A percentile compares a stretch with the other conserved stretches of the same genome.
phyloP scores from a whole-genome alignment of 2,329 filamentous ascomycete species.

The Trichoderma sp. region DNA sequence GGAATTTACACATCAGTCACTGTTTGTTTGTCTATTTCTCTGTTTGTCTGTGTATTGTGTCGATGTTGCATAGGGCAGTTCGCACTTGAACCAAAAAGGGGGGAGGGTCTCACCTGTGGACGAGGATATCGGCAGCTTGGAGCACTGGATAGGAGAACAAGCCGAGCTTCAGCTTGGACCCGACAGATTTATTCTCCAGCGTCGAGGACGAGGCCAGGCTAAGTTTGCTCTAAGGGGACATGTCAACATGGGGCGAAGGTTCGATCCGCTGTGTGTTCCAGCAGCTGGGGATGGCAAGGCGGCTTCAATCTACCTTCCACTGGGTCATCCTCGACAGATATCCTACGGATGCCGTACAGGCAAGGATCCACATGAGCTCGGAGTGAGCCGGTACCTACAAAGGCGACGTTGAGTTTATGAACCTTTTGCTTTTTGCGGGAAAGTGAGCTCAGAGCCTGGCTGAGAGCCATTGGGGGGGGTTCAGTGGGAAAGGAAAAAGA shows the following conservation, averaged over 20 bases:
- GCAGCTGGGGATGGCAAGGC: neutral
- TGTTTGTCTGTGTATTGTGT: too few species aligned
- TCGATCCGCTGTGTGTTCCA: neutral
- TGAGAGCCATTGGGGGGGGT: neutral
- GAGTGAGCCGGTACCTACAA: conserved; percentile 72
- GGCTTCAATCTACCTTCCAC: conserved; percentile 72
- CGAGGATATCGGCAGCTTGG: conserved; percentile 89
- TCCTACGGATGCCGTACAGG: conserved; percentile 86
- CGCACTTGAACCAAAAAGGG: neutral
- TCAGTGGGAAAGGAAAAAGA: neutral
- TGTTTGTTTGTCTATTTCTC: neutral
- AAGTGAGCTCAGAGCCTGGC: conserved; percentile 66
- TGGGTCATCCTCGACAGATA: conserved; percentile 99
- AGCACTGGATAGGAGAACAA: conserved; percentile 96
- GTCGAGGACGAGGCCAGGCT: conserved; percentile 61
- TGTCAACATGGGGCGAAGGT: conserved; percentile 3
- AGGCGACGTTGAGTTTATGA: neutral
- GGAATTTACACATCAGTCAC: conserved; percentile 2
- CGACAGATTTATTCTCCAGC: conserved; percentile 60
- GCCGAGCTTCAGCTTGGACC: conserved; percentile 73
- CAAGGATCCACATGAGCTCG: conserved; percentile 96
- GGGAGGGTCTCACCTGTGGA: conserved; percentile 64
- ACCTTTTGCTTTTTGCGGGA: neutral
- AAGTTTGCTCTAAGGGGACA: conserved; percentile 66
- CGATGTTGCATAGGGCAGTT: too few species aligned